These are phyloP conservation scores for Phycomyces nitens DNA, from an alignment of 192 early-diverging fungal species.

Conservation along the genomic window DNA sequence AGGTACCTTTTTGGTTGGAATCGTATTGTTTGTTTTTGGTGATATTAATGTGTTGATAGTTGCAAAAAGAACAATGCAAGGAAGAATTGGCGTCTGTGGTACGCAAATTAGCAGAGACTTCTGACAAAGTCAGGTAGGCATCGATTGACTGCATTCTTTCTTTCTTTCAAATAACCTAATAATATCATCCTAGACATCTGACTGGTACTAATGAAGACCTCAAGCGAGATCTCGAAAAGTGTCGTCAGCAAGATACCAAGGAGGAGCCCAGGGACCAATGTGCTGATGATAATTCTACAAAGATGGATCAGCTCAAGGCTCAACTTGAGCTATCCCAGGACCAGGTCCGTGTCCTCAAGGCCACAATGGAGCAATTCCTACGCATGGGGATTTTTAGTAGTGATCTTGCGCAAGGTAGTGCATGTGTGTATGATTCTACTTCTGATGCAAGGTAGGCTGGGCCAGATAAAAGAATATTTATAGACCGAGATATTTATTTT, in stretches of 20 bases:
- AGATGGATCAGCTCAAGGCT: background rate
- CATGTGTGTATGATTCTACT: background rate
- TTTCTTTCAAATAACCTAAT: no score
- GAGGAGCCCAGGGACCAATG: background rate
- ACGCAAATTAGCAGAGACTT: conserved; percentile 20
- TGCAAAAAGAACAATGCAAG: conserved; percentile 13
- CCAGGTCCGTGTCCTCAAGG: conserved; percentile 23
- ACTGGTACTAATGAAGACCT: background rate
- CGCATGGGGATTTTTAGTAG: conserved; percentile 23
- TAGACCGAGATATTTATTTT: background rate
- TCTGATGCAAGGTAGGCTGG: background rate
- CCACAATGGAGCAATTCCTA: conserved; percentile 33
- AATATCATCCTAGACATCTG: conserved; percentile 11
- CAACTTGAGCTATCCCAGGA: conserved; percentile 26
- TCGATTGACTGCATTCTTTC: background rate
- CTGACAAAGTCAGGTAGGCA: conserved; percentile 15
- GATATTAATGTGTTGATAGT: conserved; percentile 4
- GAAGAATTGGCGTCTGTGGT: conserved; percentile 21
- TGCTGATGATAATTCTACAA: background rate
- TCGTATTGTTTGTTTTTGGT: no score
- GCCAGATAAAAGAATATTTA: no score
- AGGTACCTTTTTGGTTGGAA: conserved; percentile 15
- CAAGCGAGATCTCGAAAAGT: background rate
- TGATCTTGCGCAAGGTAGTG: conserved; percentile 6
- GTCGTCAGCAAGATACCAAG: background rate